phyloP scores from a whole-genome alignment of 2,329 filamentous ascomycete species.

The Xylariaceae sp. region DNA sequence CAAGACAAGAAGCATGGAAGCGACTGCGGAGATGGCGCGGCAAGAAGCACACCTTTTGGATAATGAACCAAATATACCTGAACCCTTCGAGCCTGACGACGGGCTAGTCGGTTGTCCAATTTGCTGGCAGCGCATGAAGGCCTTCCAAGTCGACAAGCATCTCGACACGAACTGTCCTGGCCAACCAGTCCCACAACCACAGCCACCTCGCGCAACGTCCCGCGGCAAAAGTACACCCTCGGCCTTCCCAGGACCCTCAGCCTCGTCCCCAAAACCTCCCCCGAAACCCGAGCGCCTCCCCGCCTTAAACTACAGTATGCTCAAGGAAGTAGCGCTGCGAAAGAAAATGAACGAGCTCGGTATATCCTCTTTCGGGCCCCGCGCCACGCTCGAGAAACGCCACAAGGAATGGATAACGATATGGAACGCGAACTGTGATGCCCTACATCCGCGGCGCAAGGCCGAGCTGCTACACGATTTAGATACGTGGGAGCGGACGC shows the following conservation, averaged over 20 bases:
- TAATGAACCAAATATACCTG: conserved; percentile 9
- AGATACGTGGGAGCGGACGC: conserved; percentile 80
- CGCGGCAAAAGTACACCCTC: conserved; percentile 6
- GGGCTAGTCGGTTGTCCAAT: conserved; percentile 81
- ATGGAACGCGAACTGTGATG: conserved; percentile 97
- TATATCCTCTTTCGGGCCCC: conserved; percentile 65
- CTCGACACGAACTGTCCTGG: conserved; percentile 59
- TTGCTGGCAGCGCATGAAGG: conserved; percentile 76
- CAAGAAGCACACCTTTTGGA: conserved; percentile 26
- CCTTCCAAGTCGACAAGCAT: conserved; percentile 72
- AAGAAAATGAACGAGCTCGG: conserved; percentile 81
- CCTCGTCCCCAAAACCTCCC: conserved; percentile 12
- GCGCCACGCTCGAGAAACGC: conserved; percentile 67
- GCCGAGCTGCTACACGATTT: conserved; percentile 72
- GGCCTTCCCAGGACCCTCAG: conserved; percentile 11
- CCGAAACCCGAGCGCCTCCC: conserved; percentile 61
- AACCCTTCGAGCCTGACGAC: conserved; percentile 46
- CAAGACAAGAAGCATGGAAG: conserved; percentile 35
- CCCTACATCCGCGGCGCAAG: conserved; percentile 65
- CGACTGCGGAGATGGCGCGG: conserved; percentile 31
- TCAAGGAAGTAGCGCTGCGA: conserved; percentile 73
- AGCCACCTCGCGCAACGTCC: conserved; percentile 6
- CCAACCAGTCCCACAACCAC: conserved; percentile 28
- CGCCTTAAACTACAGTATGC: conserved; percentile 76
- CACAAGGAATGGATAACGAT: conserved; percentile 93